Evolutionary conservation across 371 early-diverging fungal species (phyloP), one percentile per base, ranked within the genome.

Genomic region (Circinella umbellata): DNA sequence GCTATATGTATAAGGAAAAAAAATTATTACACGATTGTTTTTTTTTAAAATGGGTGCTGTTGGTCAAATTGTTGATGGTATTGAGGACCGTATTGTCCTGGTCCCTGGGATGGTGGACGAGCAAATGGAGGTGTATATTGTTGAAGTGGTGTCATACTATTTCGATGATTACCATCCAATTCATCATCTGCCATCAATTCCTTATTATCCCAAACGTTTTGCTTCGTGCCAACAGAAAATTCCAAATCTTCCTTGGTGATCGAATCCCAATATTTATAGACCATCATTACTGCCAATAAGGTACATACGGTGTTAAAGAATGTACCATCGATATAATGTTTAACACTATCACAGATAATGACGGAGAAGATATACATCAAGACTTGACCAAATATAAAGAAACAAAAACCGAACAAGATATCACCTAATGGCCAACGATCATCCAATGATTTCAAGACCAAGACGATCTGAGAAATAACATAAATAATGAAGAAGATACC

Each of bases 181-280:
- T 85, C 85, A 67, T 88, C 91, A 20, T 90, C 89, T 7, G 76
- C 83, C 75, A 89, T 72, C 60, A 88, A 80, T 73, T 96, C 96
- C 83, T 94, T 93, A 71, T 94, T 91, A 84, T 98, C 97, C 98
- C 98, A 98, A 4, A 93, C 90, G 70, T 95, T 94, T 67, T 88
- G 89, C 77, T 93, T 95, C 34, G 93, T 90, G 51, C 95, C 95
- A 37, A 98, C 97, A 34, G 92, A 91, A 79, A 97, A 98, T 85
- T 98, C 99, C 39, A 98, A 83, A 77, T 98, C 99, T 77, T 98
- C 99, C 83, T 97, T 97, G 48, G 99, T 98, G 75, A 98, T 97
- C 18, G 93, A 93, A 79, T 98, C 98, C 99, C 99, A 98, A 86
- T 95, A 98, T 84, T 98, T 98, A 89, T 98, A 98, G 10, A 98